Base-by-base conservation (phyloP, 1,284 basidiomycete genomes). In the Apiotrichum mycotoxinovorans region DNA sequence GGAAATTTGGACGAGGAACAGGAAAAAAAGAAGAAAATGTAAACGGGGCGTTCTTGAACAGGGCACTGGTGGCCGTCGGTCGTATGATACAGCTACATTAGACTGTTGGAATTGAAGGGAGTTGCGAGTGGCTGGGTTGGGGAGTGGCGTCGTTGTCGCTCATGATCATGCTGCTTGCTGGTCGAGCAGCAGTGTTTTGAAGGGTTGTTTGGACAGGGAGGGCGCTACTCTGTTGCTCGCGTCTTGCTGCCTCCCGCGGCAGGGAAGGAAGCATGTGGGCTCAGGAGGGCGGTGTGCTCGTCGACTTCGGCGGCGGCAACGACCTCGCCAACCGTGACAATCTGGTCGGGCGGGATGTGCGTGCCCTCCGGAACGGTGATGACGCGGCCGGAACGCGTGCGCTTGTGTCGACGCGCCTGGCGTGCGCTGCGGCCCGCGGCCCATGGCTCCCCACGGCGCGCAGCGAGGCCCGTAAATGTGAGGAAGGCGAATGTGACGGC, bases 391-490 rank as follows among this genome's bases (percentile, higher is more conserved):
- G 72, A 75, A 22, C 69, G 66, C 1, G 76, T 76, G 27, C 76
- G 66, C 27, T 71, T 66, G 56, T 78, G 74, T 52, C 70, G 60
- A 12, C 69, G 63, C 1, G 71, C 68, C 52, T 68, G 63, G 11
- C 66, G 57, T 1, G 72, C 74, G 3, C 72, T 73, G 46, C 69
- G 70, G 10, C 76, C 76, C 1, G 72, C 76, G 3, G 76, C 76
- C 76, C 76, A 78, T 23, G 68, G 67, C 60, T 73, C 67, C 20
- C 76, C 76, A 30, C 71, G 70, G 33, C 74, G 65, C 20, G 76
- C 76, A n/a, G 74, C 69, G n/a, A 75, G 47, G 35, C 72, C 76
- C 1, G 75, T 75, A 53, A 72, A 74, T 0, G 76, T 74, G 20
- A 78, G 59, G 34, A 73, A 62, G 14, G 68, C 52, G 11, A 71